phyloP scores from a whole-genome alignment of 495 filamentous ascomycete species.

The Chaetomium fimeti region DNA sequence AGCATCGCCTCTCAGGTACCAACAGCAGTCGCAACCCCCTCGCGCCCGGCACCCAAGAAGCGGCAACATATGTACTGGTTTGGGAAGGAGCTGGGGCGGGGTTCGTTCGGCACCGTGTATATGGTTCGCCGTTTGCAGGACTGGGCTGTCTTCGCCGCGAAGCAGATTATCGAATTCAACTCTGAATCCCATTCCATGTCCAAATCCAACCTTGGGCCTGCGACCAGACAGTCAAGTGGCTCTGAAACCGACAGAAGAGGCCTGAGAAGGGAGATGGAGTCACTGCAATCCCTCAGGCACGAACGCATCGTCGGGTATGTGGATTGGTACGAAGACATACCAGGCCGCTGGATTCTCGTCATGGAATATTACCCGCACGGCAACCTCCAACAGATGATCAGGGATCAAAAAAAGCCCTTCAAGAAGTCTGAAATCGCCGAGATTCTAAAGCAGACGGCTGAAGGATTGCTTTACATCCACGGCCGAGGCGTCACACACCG shows the following conservation, averaged over 20 bases:
- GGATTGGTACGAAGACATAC: constrained; percentile 1
- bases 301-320: neutral
- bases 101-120: neutral
- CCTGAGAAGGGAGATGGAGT: neutral
- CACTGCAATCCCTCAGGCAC: neutral
- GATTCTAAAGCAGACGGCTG: neutral
- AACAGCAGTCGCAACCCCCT: no score
- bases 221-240: no score
- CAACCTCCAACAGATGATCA: neutral
- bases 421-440: neutral
- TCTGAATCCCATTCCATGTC: no score
- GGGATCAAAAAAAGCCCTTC: neutral
- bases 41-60: no score
- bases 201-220: no score
- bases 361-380: constrained; percentile 11
- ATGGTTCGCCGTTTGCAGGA: neutral
- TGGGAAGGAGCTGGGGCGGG: neutral
- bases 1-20: neutral
- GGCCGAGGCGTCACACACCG: neutral
- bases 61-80: constrained; percentile 4
- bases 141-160: constrained; percentile 12
- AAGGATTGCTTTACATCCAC: constrained; percentile 3
- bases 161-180: neutral
- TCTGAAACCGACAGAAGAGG: neutral
- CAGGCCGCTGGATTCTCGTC: neutral